Conservation (phyloP, 805 yeast genomes). For the Priceomyces carsonii region DNA sequence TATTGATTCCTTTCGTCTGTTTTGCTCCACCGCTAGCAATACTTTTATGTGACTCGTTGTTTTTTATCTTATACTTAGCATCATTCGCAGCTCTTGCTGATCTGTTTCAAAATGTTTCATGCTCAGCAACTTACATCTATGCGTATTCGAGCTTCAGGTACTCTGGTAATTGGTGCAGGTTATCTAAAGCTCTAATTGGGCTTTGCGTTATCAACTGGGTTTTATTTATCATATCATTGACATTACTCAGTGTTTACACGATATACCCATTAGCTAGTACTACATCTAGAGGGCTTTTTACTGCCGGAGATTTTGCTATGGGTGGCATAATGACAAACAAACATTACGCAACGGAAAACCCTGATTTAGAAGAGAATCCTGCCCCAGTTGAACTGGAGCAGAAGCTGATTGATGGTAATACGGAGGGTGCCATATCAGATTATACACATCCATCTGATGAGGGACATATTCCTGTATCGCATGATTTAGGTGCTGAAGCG, state of each 20-base stretch:
- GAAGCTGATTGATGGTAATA: too few species aligned
- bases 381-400: background rate
- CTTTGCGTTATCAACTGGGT: conserved; percentile 22
- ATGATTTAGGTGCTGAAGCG: too few species aligned
- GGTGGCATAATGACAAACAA: background rate
- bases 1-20: background rate
- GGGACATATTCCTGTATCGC: too few species aligned
- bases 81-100: conserved; percentile 17
- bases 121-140: conserved; percentile 7
- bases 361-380: background rate
- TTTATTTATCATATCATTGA: conserved; percentile 17
- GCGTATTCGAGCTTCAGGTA: background rate
- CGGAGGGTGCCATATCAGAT: too few species aligned
- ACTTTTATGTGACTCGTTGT: conserved; percentile 14
- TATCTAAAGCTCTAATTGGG: conserved; percentile 23
- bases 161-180: conserved; percentile 13
- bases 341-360: background rate
- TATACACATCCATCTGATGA: too few species aligned
- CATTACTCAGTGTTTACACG: conserved; percentile 14
- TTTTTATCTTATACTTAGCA: conserved; percentile 23
- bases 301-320: background rate
- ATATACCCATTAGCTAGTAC: conserved; percentile 13
- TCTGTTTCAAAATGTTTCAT: conserved; percentile 14
- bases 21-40: conserved; percentile 10
- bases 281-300: background rate